A percentile compares a stretch with the other conserved stretches of the same genome.
Conservation (phyloP, 345 rosid species). For the Salix udensis region DNA sequence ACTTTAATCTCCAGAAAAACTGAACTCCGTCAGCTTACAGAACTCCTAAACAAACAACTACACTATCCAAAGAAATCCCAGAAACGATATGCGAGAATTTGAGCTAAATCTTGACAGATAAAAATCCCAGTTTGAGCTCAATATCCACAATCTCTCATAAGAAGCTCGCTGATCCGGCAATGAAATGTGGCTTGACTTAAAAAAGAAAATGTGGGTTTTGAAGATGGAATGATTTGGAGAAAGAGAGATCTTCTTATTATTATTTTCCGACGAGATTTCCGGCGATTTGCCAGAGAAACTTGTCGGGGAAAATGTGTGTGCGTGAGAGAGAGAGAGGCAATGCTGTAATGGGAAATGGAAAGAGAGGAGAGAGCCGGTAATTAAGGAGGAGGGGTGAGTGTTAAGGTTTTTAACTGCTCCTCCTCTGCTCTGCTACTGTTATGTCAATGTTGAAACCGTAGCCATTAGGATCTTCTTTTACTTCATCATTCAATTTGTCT, state of each 20-base stretch:
- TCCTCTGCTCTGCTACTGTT: not conserved
- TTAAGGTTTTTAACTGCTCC: not conserved
- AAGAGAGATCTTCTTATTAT: not conserved
- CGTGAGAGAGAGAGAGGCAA: not conserved
- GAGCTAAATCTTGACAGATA: not conserved
- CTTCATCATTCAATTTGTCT: not conserved
- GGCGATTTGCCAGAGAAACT: slow-evolving; percentile 30
- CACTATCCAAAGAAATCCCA: slow-evolving; percentile 21
- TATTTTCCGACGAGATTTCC: slow-evolving; percentile 24
- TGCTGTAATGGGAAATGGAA: not conserved
- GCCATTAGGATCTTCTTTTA: not conserved
- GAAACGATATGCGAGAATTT: slow-evolving; percentile 3
- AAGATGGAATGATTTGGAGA: not conserved
- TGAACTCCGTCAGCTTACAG: slow-evolving; percentile 5
- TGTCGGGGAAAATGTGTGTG: not conserved
- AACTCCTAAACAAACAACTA: slow-evolving; percentile 5
- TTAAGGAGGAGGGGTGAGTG: slow-evolving; percentile 7
- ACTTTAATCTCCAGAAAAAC: slow-evolving; percentile 12
- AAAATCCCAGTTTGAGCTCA: not conserved
- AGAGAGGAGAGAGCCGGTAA: not conserved
- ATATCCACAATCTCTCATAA: not conserved
- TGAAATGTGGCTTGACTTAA: not conserved
- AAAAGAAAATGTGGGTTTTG: not conserved
- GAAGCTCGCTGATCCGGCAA: not conserved
- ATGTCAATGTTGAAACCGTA: not conserved